Percentiles rank a stretch among this genome's conserved stretches.
These are phyloP conservation scores for Nannochloropsis oceanica DNA, from an alignment of 108 stramenopile species.

Conservation along the genomic window DNA sequence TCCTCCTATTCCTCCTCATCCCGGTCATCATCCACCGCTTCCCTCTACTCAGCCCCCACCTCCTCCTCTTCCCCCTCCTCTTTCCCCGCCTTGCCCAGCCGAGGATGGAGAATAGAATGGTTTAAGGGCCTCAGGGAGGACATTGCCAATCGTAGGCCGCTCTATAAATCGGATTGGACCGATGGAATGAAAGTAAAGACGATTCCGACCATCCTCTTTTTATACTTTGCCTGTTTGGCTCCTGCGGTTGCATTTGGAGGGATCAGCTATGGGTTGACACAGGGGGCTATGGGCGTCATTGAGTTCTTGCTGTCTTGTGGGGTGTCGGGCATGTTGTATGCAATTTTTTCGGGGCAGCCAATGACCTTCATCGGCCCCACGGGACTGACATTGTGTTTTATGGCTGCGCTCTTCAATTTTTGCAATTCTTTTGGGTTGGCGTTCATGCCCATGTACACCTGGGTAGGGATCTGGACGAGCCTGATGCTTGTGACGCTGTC, in stretches of 20 bases:
- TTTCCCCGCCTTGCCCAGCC: background rate
- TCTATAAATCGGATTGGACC: constrained; percentile 29
- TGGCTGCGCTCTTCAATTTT: constrained; percentile 53
- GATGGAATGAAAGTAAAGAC: constrained; percentile 29
- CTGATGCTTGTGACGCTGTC: constrained; percentile 62
- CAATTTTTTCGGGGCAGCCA: constrained; percentile 73
- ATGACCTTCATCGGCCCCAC: constrained; percentile 96
- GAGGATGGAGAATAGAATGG: background rate
- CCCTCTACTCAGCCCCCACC: background rate
- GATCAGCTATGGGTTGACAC: constrained; percentile 42
- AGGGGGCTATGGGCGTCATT: constrained; percentile 65
- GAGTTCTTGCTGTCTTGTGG: constrained; percentile 75
- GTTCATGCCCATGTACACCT: constrained; percentile 82
- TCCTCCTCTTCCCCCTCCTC: background rate
- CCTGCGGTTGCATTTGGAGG: constrained; percentile 88
- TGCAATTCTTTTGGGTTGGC: constrained; percentile 46
- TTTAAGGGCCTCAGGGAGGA: background rate
- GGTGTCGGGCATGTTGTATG: constrained; percentile 64
- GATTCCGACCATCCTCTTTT: constrained; percentile 47
- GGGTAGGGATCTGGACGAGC: constrained; percentile 86
- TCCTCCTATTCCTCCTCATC: background rate
- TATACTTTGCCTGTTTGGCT: constrained; percentile 83
- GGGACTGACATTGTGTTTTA: constrained; percentile 80
- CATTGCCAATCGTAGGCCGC: background rate
- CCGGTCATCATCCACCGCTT: background rate